Base-by-base conservation (phyloP, 2,329 filamentous ascomycete species). In the Colletotrichum horii region DNA sequence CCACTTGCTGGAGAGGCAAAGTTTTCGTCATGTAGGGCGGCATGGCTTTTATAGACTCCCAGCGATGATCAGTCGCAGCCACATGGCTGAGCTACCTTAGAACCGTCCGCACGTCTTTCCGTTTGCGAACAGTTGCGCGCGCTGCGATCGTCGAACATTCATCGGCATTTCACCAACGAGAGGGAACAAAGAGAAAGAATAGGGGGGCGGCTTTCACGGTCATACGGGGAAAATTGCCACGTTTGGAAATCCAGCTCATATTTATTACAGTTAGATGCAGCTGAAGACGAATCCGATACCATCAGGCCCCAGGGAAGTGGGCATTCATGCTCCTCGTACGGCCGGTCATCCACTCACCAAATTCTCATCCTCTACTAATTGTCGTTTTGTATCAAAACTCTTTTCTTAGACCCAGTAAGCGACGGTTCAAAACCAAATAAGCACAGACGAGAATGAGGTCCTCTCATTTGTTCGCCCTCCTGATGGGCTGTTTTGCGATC, bases 371-470 rank as follows among this genome's bases (percentile, higher is more conserved):
- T n/a, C 43, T 22, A 7, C 11, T 52, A 22, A 8, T 1, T 14
- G 11, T 52, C 24, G 43, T 4, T 52, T 22, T n/a, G 8, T 14
- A 3, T 52, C 11, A 14, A 52, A 48, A 52, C 9, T n/a, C 6
- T 52, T 52, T 52, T 14, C n/a, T n/a, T 4, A 14, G 43, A 52
- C 4, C 4, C 43, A 22, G n/a, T 0, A 14, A 14, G 14, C 43
- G 43, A 52, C 2, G 0, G 30, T 8, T 8, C 3, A 14, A 3
- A 52, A 52, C n/a, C 0, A 14, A 22, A 4, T 8, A 3, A 52
- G 43, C 43, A 8, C n/a, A 22, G 43, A 24, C 43, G 43, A 52
- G 43, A 52, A 52, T 52, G 43, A 52, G 6, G 43, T 22, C 43
- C 6, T 8, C 43, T 3, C 43, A 14, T 52, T 52, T 52, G 12